Conservation (phyloP, 768 basidiomycete genomes). For the Gloeostereum incarnatum region DNA sequence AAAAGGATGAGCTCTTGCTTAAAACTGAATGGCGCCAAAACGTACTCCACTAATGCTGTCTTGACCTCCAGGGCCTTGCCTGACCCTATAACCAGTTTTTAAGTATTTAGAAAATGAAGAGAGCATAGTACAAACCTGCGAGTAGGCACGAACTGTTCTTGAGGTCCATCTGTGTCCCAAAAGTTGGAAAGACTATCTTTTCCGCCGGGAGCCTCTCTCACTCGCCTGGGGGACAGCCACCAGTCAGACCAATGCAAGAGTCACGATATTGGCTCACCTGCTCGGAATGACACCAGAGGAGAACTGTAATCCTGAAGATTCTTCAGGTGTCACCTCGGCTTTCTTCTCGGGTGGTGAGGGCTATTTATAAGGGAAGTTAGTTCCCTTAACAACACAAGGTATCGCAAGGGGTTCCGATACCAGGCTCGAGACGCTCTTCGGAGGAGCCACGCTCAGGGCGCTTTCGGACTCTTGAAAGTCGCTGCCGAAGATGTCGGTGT, state of each 20-base stretch:
- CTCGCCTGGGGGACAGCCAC: constrained; percentile 22
- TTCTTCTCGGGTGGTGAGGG: not conserved
- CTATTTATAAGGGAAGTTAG: constrained; percentile 1
- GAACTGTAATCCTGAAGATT: constrained; percentile 22
- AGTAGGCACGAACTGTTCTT: constrained; percentile 54
- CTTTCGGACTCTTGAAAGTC: constrained; percentile 34
- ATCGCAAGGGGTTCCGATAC: constrained; percentile 2
- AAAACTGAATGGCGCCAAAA: not conserved
- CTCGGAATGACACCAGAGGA: constrained; percentile 33
- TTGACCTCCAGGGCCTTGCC: constrained; percentile 58
- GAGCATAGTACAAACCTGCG: constrained; percentile 37
- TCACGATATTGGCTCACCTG: constrained; percentile 26
- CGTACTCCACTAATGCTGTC: constrained; percentile 45
- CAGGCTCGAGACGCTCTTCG: constrained; percentile 16
- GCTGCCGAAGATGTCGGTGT: constrained; percentile 40
- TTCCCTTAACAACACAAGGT: constrained; percentile 1
- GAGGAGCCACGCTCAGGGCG: constrained; percentile 50
- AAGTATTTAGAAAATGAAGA: not conserved
- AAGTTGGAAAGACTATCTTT: constrained; percentile 32
- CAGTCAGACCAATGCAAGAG: not conserved
- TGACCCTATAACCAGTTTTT: constrained; percentile 33
- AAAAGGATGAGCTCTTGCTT: constrained; percentile 5
- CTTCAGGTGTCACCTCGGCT: constrained; percentile 7
- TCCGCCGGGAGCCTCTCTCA: constrained; percentile 36
- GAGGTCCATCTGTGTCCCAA: constrained; percentile 33